phyloP scores from a whole-genome alignment of 768 basidiomycete species.

The Suillus ampliporus region DNA sequence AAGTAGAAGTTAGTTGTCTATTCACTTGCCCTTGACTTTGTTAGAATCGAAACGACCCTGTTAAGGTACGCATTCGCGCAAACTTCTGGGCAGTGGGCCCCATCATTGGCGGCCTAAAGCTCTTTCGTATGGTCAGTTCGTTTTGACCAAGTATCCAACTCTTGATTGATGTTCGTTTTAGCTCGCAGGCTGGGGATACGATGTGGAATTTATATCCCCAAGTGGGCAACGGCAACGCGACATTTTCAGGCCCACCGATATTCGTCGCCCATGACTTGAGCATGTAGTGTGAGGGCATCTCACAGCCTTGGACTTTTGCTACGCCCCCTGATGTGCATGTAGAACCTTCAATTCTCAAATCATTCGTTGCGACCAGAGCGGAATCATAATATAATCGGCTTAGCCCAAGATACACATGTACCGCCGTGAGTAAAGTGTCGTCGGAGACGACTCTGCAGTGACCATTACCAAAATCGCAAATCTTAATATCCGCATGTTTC shows the following conservation, averaged over 20 bases:
- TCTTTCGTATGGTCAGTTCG: not conserved
- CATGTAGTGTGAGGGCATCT: not conserved
- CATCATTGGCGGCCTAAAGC: conserved; percentile 19
- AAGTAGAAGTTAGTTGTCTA: not conserved
- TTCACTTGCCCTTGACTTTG: not conserved
- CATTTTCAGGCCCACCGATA: not conserved
- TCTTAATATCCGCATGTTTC: not conserved
- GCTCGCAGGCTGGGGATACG: not conserved
- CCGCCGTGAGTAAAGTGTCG: not conserved
- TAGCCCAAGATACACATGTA: not conserved
- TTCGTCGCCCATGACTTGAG: not conserved
- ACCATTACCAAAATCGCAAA: not conserved
- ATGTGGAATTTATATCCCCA: not conserved
- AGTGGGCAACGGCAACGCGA: not conserved
- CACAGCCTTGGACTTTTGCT: too few relatives aligned
- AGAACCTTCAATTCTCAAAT: not conserved
- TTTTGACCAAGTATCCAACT: not conserved
- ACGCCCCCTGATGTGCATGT: not conserved
- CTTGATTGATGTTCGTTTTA: not conserved
- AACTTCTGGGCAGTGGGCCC: conserved; percentile 42
- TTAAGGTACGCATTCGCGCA: conserved; percentile 32
- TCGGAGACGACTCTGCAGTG: not conserved
- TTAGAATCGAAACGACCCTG: conserved; percentile 26
- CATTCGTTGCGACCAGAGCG: not conserved
- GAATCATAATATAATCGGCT: too few relatives aligned